phyloP scores from a whole-genome alignment of 2,329 filamentous ascomycete genomes.

The Aspergillus sp. region DNA sequence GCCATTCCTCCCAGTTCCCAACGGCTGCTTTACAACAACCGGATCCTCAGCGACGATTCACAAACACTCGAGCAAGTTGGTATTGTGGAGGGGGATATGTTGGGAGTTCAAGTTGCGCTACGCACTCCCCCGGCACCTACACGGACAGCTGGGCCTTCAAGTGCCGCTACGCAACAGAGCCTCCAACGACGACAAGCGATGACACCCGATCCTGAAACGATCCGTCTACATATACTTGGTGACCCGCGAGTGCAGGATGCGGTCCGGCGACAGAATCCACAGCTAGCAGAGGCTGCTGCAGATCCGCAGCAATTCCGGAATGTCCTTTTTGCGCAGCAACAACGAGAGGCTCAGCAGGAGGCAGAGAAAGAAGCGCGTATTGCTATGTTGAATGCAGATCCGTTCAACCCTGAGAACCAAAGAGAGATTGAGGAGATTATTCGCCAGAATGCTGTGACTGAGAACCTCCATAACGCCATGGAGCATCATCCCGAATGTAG shows the following conservation, averaged over 20 bases:
- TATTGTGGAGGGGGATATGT: slow-evolving; percentile 84
- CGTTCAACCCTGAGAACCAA: slow-evolving; percentile 89
- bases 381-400: slow-evolving; percentile 79
- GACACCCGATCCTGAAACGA: slow-evolving; percentile 63
- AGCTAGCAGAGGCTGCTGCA: slow-evolving; percentile 68
- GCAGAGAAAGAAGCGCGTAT: slow-evolving; percentile 76
- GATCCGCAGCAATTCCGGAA: slow-evolving; percentile 70
- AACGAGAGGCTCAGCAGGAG: slow-evolving; percentile 65
- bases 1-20: slow-evolving; percentile 65
- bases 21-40: slow-evolving; percentile 85
- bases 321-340: slow-evolving; percentile 60
- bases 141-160: slow-evolving; percentile 22
- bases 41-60: slow-evolving; percentile 66
- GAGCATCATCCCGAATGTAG: slow-evolving; percentile 94
- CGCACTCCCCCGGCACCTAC: slow-evolving; percentile 24
- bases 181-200: slow-evolving; percentile 24
- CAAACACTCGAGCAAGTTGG: slow-evolving; percentile 76
- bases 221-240: slow-evolving; percentile 75
- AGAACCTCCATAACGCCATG: slow-evolving; percentile 93
- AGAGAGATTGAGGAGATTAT: slow-evolving; percentile 95
- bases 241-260: slow-evolving; percentile 67
- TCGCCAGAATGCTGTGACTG: slow-evolving; percentile 84
- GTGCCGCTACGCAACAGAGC: slow-evolving; percentile 23
- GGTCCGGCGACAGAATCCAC: slow-evolving; percentile 64
- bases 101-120: slow-evolving; percentile 67